Percentiles rank a stretch among this genome's conserved stretches.
These are phyloP conservation scores for Dalechampia spathulata DNA, from an alignment of 441 rosid genomes.

Conservation along the genomic window DNA sequence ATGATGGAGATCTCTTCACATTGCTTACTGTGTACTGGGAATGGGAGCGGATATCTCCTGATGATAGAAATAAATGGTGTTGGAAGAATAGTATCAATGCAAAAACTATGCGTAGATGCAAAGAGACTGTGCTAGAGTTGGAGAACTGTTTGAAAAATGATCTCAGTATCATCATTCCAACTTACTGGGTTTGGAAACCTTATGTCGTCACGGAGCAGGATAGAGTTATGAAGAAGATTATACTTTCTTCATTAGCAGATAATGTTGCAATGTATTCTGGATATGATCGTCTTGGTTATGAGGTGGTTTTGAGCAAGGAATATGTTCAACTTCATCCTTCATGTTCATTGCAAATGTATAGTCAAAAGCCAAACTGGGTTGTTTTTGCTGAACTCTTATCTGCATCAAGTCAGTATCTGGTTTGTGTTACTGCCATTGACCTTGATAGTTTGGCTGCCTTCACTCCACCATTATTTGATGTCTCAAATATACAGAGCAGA, in stretches of 20 bases:
- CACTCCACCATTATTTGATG: conserved; percentile 61
- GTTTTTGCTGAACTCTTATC: conserved; percentile 81
- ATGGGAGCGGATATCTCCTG: conserved; percentile 52
- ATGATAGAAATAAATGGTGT: conserved; percentile 71
- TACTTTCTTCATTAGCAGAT: conserved; percentile 72
- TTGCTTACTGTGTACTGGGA: conserved; percentile 75
- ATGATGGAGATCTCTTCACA: conserved; percentile 73
- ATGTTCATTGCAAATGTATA: conserved; percentile 67
- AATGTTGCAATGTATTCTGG: conserved; percentile 90
- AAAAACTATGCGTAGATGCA: conserved; percentile 83
- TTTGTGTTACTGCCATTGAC: conserved; percentile 86
- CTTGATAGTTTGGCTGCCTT: conserved; percentile 48
- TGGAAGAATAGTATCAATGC: conserved; percentile 96
- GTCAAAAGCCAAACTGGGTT: conserved; percentile 84
- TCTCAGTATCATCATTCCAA: conserved; percentile 45
- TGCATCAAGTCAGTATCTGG: conserved; percentile 51
- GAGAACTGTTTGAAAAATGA: conserved; percentile 60
- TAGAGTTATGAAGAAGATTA: conserved; percentile 42
- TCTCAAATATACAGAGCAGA: conserved; percentile 34
- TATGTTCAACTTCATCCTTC: conserved; percentile 82
- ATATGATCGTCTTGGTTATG: conserved; percentile 74
- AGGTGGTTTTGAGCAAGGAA: conserved; percentile 67
- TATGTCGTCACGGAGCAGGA: conserved; percentile 31
- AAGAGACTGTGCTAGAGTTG: conserved; percentile 65
- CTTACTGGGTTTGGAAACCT: conserved; percentile 67